Conservation (phyloP, 768 basidiomycete species). For the Mycena epipterygia region DNA sequence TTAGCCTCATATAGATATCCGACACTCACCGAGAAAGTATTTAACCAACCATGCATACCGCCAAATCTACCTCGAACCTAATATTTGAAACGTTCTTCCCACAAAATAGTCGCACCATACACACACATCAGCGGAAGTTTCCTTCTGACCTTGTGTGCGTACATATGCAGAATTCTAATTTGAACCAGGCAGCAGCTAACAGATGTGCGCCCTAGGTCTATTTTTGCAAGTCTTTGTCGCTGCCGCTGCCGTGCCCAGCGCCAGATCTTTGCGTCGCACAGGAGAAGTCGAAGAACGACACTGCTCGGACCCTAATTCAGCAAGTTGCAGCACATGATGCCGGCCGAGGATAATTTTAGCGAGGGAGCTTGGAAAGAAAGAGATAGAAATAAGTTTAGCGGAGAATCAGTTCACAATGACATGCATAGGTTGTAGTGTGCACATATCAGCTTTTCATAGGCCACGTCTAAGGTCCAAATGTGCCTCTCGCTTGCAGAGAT, state of each 20-base stretch:
- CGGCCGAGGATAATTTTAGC: slow-evolving; percentile 12
- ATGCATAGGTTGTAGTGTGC: too few species aligned
- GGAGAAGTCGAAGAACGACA: slow-evolving; percentile 7
- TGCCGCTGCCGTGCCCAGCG: slow-evolving; percentile 10
- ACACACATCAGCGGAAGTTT: slow-evolving; percentile 16
- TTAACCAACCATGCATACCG: slow-evolving; percentile 19
- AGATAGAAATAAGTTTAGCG: slow-evolving; percentile 1
- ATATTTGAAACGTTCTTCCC: slow-evolving; percentile 12
- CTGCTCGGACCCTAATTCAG: slow-evolving; percentile 19
- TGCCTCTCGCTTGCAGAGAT: too few species aligned
- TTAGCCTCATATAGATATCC: slow-evolving; percentile 12
- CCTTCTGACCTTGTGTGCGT: slow-evolving; percentile 18
- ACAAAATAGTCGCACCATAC: slow-evolving; percentile 12
- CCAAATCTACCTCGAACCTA: slow-evolving; percentile 11
- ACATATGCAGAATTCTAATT: slow-evolving; percentile 22
- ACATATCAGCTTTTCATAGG: too few species aligned
- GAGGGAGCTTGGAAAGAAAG: slow-evolving; percentile 11
- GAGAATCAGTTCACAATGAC: too few species aligned
- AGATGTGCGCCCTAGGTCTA: slow-evolving; percentile 17
- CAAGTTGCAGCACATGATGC: slow-evolving; percentile 17
- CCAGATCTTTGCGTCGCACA: slow-evolving; percentile 9
- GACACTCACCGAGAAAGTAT: slow-evolving; percentile 8
- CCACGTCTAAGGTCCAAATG: too few species aligned
- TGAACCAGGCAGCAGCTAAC: slow-evolving; percentile 15
- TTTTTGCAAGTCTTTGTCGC: slow-evolving; percentile 19